These are phyloP conservation scores for Ceratobasidium sp. DNA, from an alignment of 1,284 basidiomycete genomes.

Conservation along the genomic window DNA sequence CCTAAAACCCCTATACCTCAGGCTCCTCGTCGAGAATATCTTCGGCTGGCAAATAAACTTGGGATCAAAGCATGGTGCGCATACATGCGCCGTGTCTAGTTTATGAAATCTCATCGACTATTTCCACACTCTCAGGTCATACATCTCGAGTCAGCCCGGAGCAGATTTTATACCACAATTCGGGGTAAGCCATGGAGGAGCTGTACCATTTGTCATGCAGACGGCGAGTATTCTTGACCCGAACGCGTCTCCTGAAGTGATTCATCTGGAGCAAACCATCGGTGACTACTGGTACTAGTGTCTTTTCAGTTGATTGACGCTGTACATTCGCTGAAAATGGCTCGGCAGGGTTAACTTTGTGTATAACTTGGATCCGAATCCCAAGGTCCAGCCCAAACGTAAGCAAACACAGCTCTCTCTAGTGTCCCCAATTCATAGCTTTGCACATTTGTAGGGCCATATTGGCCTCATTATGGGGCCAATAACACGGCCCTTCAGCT, in stretches of 20 bases:
- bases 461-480: conserved; percentile 5
- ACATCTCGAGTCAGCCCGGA: neutral
- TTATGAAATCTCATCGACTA: neutral
- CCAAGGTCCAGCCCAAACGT: neutral
- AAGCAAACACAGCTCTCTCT: neutral
- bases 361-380: conserved; percentile 24
- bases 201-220: conserved; percentile 21
- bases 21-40: conserved; percentile 19
- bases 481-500: conserved; percentile 1
- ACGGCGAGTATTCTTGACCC: neutral
- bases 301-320: neutral
- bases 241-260: neutral
- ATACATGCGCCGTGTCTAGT: neutral
- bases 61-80: conserved; percentile 25
- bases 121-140: conserved; percentile 3
- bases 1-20: neutral
- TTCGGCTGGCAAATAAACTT: conserved; percentile 18
- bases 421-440: neutral
- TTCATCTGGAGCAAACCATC: neutral
- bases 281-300: conserved; percentile 36
- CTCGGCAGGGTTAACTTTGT: conserved; percentile 22
- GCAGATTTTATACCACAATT: neutral
- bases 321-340: neutral
- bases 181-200: conserved; percentile 12
- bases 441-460: neutral